Evolutionary conservation across 257 asterid genomes (phyloP).

Genomic region (Fraxinus cuspidata): DNA sequence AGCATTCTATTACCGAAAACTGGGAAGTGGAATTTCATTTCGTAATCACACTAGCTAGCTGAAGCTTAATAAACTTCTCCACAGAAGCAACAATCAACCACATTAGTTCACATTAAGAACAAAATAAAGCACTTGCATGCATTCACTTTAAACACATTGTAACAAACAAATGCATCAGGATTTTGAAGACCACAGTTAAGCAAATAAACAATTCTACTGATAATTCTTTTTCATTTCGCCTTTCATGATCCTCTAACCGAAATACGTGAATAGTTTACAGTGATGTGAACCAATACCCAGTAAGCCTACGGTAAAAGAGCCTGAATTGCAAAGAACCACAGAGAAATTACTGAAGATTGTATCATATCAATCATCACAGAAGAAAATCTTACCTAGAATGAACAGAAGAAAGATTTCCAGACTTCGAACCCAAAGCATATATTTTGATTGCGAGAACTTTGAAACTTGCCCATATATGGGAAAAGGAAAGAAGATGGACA

Average conservation of each 20-base stretch:
- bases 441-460: slow-evolving; percentile 7
- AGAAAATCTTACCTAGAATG: slow-evolving; percentile 9
- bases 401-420: slow-evolving; percentile 11
- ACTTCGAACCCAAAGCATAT: slow-evolving; percentile 15
- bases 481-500: slow-evolving; percentile 11
- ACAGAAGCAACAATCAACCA: too few species aligned
- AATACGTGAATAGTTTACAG: not conserved
- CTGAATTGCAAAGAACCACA: not conserved
- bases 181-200: not conserved
- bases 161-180: not conserved
- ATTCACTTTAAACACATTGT: not conserved
- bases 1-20: not conserved
- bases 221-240: not conserved
- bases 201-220: not conserved
- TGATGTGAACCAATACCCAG: not conserved
- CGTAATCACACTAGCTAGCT: not conserved
- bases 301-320: slow-evolving; percentile 4
- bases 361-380: slow-evolving; percentile 2
- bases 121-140: too few species aligned
- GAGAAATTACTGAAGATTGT: slow-evolving; percentile 10
- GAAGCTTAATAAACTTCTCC: not conserved
- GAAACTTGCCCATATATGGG: slow-evolving; percentile 16
- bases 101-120: too few species aligned
- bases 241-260: not conserved
- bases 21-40: too few species aligned